These are phyloP conservation scores for Karstenula rhodostoma DNA, from an alignment of 2,329 filamentous ascomycete species.

Conservation along the genomic window DNA sequence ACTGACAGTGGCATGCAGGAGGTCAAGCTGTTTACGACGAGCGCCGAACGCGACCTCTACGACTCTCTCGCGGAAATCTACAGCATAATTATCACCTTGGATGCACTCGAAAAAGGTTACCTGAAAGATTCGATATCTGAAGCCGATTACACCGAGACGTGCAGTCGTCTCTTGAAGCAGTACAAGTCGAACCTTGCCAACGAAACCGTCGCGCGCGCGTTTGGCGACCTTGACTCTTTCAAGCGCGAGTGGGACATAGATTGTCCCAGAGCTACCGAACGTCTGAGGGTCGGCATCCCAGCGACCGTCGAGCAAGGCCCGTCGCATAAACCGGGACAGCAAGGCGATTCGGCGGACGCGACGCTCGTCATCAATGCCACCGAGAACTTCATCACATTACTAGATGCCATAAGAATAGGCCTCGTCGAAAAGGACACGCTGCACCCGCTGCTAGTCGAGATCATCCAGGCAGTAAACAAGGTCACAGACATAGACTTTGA, in stretches of 20 bases:
- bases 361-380: constrained; percentile 86
- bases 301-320: constrained; percentile 74
- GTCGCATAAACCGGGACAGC: constrained; percentile 52
- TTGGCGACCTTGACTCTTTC: constrained; percentile 88
- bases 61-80: constrained; percentile 97
- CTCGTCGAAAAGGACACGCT: constrained; percentile 93
- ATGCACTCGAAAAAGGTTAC: constrained; percentile 95
- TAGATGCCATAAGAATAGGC: constrained; percentile 92
- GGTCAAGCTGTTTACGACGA: constrained; percentile 87
- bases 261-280: constrained; percentile 91
- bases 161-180: constrained; percentile 90
- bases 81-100: constrained; percentile 94
- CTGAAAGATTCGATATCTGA: constrained; percentile 94
- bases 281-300: constrained; percentile 89
- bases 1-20: constrained; percentile 64
- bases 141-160: constrained; percentile 94
- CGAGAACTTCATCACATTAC: constrained; percentile 97
- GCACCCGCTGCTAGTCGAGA: constrained; percentile 92
- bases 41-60: constrained; percentile 89
- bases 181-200: constrained; percentile 94
- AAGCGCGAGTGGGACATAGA: constrained; percentile 93
- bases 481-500: constrained; percentile 97
- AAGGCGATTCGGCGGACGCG: constrained; percentile 58
- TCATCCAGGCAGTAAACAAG: constrained; percentile 96
- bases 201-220: constrained; percentile 87